phyloP scores from a whole-genome alignment of 2,329 filamentous ascomycete genomes.

The Seiridium cupressi region DNA sequence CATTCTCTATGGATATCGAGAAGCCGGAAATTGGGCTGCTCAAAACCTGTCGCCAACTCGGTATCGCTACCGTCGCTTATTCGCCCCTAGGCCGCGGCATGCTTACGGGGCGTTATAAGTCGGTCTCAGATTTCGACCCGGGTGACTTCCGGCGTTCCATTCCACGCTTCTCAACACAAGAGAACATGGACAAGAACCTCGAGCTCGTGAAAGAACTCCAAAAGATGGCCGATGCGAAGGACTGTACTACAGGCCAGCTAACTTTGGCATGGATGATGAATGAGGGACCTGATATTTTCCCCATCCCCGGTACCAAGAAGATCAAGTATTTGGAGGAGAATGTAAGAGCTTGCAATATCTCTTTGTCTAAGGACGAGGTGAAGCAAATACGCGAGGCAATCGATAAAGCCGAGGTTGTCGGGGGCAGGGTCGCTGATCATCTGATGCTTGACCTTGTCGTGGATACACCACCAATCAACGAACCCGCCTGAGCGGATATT shows the following conservation, averaged over 20 bases:
- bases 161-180: slow-evolving; percentile 45
- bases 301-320: slow-evolving; percentile 53
- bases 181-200: slow-evolving; percentile 56
- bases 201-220: slow-evolving; percentile 49
- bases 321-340: slow-evolving; percentile 48
- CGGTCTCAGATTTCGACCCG: slow-evolving; percentile 42
- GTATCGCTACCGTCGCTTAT: slow-evolving; percentile 55
- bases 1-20: slow-evolving; percentile 59
- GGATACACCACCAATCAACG: too few relatives aligned
- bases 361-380: neutral
- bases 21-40: slow-evolving; percentile 45
- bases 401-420: neutral
- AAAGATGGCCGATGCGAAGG: slow-evolving; percentile 52
- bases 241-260: slow-evolving; percentile 53
- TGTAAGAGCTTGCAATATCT: slow-evolving; percentile 23
- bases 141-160: slow-evolving; percentile 44
- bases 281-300: slow-evolving; percentile 59
- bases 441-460: too few relatives aligned
- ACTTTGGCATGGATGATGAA: slow-evolving; percentile 62
- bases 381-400: neutral
- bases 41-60: slow-evolving; percentile 55
- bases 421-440: neutral
- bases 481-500: too few relatives aligned
- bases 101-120: slow-evolving; percentile 48
- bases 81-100: slow-evolving; percentile 59